Conservation (phyloP, 1,284 basidiomycete species). For the Ustilago nuda region DNA sequence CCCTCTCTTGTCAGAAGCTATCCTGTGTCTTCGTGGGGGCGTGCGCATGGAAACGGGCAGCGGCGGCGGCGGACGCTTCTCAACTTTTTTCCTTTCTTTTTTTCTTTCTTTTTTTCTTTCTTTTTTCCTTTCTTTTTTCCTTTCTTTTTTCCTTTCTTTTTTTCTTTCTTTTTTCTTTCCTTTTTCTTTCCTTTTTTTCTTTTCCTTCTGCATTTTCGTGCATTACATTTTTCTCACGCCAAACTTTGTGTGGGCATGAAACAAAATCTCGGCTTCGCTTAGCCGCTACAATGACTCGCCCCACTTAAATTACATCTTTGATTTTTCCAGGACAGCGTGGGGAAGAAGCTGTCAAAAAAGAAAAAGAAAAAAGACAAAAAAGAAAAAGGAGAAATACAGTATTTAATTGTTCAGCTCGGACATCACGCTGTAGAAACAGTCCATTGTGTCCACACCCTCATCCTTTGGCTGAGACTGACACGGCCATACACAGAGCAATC, state of each 20-base stretch:
- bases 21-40: background rate
- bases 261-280: background rate
- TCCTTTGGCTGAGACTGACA: too few relatives aligned
- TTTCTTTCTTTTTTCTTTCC: too few relatives aligned
- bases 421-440: background rate
- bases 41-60: slow-evolving; percentile 1
- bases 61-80: background rate
- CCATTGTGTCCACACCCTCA: background rate
- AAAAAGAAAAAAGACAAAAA: background rate
- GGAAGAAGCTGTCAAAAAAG: background rate
- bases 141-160: background rate
- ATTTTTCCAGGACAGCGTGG: background rate
- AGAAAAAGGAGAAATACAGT: background rate
- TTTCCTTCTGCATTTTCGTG: background rate
- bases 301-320: background rate
- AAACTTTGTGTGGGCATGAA: background rate
- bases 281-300: background rate
- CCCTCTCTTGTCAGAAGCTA: background rate
- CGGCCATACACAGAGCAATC: background rate
- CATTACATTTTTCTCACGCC: background rate
- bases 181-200: background rate
- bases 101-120: background rate
- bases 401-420: background rate
- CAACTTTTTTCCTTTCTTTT: background rate
- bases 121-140: background rate